phyloP scores from a whole-genome alignment of 495 filamentous ascomycete species.

The Neurospora sp. region DNA sequence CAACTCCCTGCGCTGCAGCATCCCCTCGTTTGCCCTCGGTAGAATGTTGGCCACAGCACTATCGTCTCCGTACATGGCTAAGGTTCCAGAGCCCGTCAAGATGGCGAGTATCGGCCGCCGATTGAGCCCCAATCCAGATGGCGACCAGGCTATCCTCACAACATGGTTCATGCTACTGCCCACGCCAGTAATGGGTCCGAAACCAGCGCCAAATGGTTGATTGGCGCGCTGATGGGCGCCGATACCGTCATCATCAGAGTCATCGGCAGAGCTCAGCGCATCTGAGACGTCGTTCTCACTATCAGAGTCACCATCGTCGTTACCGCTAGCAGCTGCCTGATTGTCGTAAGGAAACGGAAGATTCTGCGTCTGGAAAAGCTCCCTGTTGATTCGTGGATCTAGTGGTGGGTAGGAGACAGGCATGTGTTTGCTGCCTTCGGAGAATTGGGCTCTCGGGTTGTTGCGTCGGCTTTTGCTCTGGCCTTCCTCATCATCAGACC shows the following conservation, averaged over 20 bases:
- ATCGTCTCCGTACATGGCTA: constrained; percentile 36
- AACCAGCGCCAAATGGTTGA: constrained; percentile 29
- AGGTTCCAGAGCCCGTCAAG: constrained; percentile 27
- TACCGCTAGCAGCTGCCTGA: neutral
- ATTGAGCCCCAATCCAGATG: constrained; percentile 34
- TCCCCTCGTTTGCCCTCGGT: constrained; percentile 15
- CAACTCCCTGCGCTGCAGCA: constrained; percentile 20
- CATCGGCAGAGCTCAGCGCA: neutral
- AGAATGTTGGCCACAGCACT: constrained; percentile 16
- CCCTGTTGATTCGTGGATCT: constrained; percentile 24
- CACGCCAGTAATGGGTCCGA: constrained; percentile 30
- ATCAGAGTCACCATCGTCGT: constrained; percentile 3
- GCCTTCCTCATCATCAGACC: constrained; percentile 12
- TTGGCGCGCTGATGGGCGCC: constrained; percentile 5
- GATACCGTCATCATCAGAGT: constrained; percentile 3
- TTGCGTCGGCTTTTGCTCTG: constrained; percentile 7
- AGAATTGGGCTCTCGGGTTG: constrained; percentile 18
- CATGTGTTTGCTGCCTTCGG: constrained; percentile 25
- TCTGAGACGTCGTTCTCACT: constrained; percentile 5
- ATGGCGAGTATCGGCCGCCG: constrained; percentile 32
- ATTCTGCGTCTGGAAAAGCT: constrained; percentile 18
- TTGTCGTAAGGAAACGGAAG: constrained; percentile 17
- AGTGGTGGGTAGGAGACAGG: constrained; percentile 25
- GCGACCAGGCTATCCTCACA: constrained; percentile 35
- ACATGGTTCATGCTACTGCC: constrained; percentile 40